Base-by-base conservation (phyloP, 225 moss, liverwort and hornwort species). In the Lunularia cruciata region DNA sequence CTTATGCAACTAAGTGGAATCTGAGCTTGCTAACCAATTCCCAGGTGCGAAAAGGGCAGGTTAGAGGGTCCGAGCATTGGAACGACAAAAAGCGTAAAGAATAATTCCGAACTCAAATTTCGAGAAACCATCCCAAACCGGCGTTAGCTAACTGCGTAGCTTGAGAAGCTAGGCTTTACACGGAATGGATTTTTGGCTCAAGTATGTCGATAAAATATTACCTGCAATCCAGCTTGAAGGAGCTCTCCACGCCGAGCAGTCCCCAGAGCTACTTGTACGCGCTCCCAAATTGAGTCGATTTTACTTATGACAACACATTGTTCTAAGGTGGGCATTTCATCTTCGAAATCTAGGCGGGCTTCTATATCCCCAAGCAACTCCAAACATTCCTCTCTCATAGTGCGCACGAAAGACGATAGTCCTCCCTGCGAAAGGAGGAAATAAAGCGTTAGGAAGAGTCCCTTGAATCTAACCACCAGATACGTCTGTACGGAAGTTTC, bases 331-430 rank as follows among this genome's bases (percentile, higher is more conserved):
- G 96, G 92, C 90, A 96, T 90, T 77, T 96, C 92, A 77, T 96
- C 96, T 73, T 92, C 92, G 40, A 96, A 96, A 79, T 96, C 96
- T 63, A 96, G 75, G 40, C 90, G 85, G 62, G 96, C 92, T 78
- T 96, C 92, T 80, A 96, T 89, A 70, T 96, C 96, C 54, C 92
- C 96, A 26, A 96, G 77, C 65, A 96, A 70, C 66, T 96, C 96
- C 56, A 96, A 73, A 85, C 89, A 92, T 78, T 98, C 86, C 77
- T 85, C 69, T 55, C 90, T 86, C 57, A 98, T 63, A 70, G 79
- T 72, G 67, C 82, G 88, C 67, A 98, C 92, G 8, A 92, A 84
- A 23, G 47, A 69, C 47, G 96, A 98, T 39, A 98, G 71, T 4
- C 96, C 96, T 55, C 96, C 96, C 90, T 98, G 86, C 36, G 66